These are phyloP conservation scores for Apiotrichum siamense DNA, from an alignment of 1,284 basidiomycete species.

Conservation along the genomic window DNA sequence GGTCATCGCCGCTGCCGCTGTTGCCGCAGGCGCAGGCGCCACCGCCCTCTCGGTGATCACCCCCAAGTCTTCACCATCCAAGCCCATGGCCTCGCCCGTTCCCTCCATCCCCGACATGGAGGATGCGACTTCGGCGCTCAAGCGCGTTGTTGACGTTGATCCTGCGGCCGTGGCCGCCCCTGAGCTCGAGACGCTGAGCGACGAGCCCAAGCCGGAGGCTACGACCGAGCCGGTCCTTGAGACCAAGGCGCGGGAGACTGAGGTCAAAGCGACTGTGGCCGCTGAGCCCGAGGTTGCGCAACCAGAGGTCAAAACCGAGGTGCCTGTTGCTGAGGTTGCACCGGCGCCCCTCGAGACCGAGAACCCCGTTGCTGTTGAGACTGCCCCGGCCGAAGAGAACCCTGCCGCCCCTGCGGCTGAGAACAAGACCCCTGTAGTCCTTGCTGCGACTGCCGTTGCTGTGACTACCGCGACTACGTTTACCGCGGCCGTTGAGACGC, in stretches of 20 bases:
- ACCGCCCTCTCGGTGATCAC: not conserved
- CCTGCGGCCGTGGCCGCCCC: not conserved
- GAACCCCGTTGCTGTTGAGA: not conserved
- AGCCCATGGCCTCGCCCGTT: not conserved
- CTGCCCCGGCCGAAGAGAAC: not conserved
- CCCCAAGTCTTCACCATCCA: not conserved
- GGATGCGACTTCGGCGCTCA: constrained; percentile 7
- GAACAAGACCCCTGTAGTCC: not conserved
- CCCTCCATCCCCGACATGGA: constrained; percentile 5
- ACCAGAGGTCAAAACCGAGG: not conserved
- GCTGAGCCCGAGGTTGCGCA: not conserved
- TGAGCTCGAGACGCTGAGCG: not conserved
- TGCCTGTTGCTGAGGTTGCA: not conserved
- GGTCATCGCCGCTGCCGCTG: not conserved
- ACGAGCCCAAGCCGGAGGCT: not conserved
- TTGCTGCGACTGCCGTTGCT: not conserved
- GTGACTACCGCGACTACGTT: not conserved
- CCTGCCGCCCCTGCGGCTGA: not conserved
- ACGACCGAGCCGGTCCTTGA: not conserved
- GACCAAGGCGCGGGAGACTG: not conserved
- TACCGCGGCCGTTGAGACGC: too few relatives aligned
- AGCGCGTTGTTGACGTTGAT: not conserved
- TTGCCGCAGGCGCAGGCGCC: not conserved
- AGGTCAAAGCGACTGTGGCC: not conserved
- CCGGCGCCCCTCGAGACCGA: constrained; percentile 25